Evolutionary conservation across 108 stramenopile genomes (phyloP), one percentile per base, ranked within the genome.

Genomic region (Cyclotella kingstonii): DNA sequence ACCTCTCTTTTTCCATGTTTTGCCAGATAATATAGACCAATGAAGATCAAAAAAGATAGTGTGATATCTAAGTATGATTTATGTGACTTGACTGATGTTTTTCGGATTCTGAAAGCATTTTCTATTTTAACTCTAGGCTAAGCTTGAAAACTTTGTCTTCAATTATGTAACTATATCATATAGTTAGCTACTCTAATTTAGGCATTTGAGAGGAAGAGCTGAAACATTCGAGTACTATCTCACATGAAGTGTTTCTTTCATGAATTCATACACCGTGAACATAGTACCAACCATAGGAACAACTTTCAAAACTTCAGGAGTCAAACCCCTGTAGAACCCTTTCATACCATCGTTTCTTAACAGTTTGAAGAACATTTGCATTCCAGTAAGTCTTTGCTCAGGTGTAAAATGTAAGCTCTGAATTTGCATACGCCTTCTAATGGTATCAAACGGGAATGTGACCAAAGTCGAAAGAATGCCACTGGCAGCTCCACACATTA

Each of bases 251-350:
- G 79, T 36, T 23, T 89, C 89, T 52, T 89, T 91, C 47, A 89
- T 58, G 22, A 75, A 78, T 76, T 97, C 96, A 68, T 94, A 97
- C 4, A 89, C 84, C 28, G 79, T 58, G 59, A 97, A 97, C 90
- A 94, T 95, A 11, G 88, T 91, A 0, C 90, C 89, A 4, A 97
- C 96, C 90, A 95, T 94, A n/a, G 96, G 96, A 7, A 91, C 75
- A 9, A 97, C 96, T 59, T 97, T 97, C 68, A 97, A 38, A 31
- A 94, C 47, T 73, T 97, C 96, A 14, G 92, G 92, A 34, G 84
- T 86, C 61, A 96, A 50, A 30, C 96, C 96, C 57, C 96, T 73
- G 61, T 97, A 97, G 26, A 97, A 66, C 29, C 93, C 89, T 23
- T 63, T 68, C 25, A 89, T 57, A 3, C 93, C 94, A 57, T 95